Conservation (phyloP, 257 asterid genomes). For the Solanum infundibuliforme region DNA sequence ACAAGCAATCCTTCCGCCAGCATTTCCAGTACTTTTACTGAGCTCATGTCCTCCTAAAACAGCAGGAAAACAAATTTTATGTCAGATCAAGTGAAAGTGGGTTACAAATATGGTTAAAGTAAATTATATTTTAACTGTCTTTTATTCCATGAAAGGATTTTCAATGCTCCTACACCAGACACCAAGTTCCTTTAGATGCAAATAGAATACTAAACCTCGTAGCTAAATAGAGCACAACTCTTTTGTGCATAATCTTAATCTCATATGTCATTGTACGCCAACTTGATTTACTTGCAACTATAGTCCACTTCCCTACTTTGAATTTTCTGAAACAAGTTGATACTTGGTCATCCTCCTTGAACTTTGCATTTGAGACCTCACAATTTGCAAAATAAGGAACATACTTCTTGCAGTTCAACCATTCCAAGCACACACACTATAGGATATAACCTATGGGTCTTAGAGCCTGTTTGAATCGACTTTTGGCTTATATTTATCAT, state of each 20-base stretch:
- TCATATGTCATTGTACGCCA: background rate
- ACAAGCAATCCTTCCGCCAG: slow-evolving; percentile 96
- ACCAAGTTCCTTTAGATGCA: background rate
- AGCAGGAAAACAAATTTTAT: background rate
- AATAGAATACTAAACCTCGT: background rate
- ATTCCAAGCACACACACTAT: background rate
- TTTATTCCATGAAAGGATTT: background rate
- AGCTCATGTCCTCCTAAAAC: slow-evolving; percentile 89
- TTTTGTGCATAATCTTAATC: background rate
- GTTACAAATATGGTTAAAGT: background rate
- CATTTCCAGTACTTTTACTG: slow-evolving; percentile 95
- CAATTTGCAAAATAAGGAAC: background rate
- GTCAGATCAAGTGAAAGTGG: background rate
- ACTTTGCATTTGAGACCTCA: background rate
- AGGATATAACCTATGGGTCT: background rate
- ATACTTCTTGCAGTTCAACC: background rate
- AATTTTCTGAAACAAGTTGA: background rate
- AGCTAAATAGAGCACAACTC: background rate
- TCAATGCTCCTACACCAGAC: background rate
- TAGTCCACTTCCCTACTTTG: background rate
- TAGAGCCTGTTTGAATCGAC: background rate
- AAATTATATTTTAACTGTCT: background rate
- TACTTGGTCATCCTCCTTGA: background rate
- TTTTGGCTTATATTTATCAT: too few species aligned
- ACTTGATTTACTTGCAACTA: background rate